Conservation (phyloP, 2,329 filamentous ascomycete species). For the Exophiala sp. region DNA sequence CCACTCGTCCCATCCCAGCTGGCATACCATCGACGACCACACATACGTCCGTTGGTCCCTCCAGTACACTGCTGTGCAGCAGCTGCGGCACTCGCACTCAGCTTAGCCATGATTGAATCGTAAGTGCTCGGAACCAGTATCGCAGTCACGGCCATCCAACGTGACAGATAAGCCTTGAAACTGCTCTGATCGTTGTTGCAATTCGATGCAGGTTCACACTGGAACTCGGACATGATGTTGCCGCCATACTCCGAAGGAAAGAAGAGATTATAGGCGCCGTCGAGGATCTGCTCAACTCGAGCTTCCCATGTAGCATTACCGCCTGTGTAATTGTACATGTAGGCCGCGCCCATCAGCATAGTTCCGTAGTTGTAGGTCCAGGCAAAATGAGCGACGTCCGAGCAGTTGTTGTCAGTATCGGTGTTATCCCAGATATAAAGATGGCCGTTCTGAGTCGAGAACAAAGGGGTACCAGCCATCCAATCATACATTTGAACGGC, state of each 20-base stretch:
- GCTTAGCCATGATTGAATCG: conserved; percentile 54
- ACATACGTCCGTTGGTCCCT: conserved; percentile 56
- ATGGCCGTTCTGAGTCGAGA: conserved; percentile 51
- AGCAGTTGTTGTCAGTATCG: conserved; percentile 57
- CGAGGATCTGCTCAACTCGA: conserved; percentile 55
- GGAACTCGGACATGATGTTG: conserved; percentile 61
- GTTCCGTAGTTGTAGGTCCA: conserved; percentile 66
- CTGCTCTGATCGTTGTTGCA: conserved; percentile 71
- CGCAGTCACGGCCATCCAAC: conserved; percentile 61
- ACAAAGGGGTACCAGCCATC: conserved; percentile 51
- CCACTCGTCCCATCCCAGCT: conserved; percentile 58
- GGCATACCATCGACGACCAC: conserved; percentile 61
- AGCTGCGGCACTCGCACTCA: conserved; percentile 56
- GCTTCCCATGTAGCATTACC: conserved; percentile 54
- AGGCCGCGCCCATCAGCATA: conserved; percentile 58
- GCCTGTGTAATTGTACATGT: conserved; percentile 64
- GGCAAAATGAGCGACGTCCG: conserved; percentile 57
- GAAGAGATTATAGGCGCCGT: conserved; percentile 46
- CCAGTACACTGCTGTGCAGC: conserved; percentile 63
- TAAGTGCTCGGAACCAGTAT: conserved; percentile 61
- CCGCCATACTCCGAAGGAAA: conserved; percentile 47
- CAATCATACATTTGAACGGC: conserved; percentile 46
- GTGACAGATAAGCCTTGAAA: conserved; percentile 68
- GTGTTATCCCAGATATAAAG: conserved; percentile 60
- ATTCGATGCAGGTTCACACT: conserved; percentile 58